These are phyloP conservation scores for Dissophora globulifera DNA, from an alignment of 192 early-diverging fungal species.

Conservation along the genomic window DNA sequence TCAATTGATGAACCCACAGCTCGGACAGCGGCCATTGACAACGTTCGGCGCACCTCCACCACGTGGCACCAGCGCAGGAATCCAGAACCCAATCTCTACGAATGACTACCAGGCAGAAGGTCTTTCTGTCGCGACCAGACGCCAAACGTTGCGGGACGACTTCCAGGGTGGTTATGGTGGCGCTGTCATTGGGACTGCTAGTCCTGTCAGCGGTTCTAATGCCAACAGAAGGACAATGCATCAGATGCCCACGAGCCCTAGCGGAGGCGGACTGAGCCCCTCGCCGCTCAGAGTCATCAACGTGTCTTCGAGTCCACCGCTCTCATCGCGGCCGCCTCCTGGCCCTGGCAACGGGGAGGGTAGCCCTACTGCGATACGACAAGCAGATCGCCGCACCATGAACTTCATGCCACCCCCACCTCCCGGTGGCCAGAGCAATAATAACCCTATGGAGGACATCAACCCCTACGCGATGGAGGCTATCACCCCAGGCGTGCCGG, in stretches of 20 bases:
- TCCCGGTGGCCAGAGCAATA: neutral
- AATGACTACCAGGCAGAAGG: constrained; percentile 40
- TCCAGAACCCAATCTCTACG: constrained; percentile 1
- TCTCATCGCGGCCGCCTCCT: constrained; percentile 3
- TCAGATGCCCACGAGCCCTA: constrained; percentile 20
- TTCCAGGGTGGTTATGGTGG: constrained; percentile 47
- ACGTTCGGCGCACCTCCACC: constrained; percentile 39
- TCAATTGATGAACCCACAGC: constrained; percentile 44
- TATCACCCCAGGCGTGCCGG: neutral
- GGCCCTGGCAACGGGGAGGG: neutral
- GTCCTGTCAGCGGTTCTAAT: constrained; percentile 13
- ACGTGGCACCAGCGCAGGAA: constrained; percentile 28
- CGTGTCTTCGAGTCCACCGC: constrained; percentile 30
- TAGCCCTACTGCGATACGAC: neutral
- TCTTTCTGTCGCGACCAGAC: constrained; percentile 23
- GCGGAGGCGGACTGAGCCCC: neutral
- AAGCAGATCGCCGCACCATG: constrained; percentile 6
- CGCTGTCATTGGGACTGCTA: constrained; percentile 24
- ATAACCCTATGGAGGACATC: constrained; percentile 3
- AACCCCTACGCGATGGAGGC: constrained; percentile 44
- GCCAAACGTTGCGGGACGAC: constrained; percentile 43
- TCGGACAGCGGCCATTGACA: constrained; percentile 41
- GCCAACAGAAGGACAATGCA: constrained; percentile 25
- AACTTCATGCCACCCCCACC: constrained; percentile 6
- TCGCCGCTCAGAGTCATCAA: constrained; percentile 45